Percentiles rank a stretch among this genome's conserved stretches.
These are phyloP conservation scores for Plasmodium sp. DNA, from an alignment of 169 alveolate species.

Conservation along the genomic window DNA sequence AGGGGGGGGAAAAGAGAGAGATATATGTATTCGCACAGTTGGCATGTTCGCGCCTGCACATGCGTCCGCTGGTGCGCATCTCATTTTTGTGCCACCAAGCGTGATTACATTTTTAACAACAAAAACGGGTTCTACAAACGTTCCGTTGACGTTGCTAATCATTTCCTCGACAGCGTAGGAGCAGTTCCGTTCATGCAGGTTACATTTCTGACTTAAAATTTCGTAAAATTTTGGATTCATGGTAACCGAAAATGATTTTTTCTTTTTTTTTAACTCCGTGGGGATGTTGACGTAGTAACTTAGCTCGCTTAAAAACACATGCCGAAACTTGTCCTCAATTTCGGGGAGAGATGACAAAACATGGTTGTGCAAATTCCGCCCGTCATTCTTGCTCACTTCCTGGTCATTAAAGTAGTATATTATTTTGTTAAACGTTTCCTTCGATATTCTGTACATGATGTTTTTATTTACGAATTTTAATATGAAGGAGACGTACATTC, in stretches of 20 bases:
- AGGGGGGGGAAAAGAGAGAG: not conserved
- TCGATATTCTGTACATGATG: conserved; percentile 23
- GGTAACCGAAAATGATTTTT: conserved; percentile 10
- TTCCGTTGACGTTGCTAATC: conserved; percentile 4
- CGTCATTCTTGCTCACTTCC: not conserved
- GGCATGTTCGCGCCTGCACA: not conserved
- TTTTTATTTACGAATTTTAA: conserved; percentile 23
- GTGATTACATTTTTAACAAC: conserved; percentile 16
- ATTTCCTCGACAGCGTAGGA: conserved; percentile 6
- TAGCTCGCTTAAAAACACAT: conserved; percentile 38
- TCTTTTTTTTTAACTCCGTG: conserved; percentile 1
- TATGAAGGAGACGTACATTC: conserved; percentile 37
- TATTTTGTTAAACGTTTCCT: conserved; percentile 24
- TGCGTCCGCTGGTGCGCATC: not conserved
- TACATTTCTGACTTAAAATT: conserved; percentile 15
- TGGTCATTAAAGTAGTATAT: conserved; percentile 20
- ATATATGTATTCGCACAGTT: not conserved
- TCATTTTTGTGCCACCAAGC: not conserved
- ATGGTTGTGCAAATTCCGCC: not conserved
- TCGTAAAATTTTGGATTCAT: conserved; percentile 13
- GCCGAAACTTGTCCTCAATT: conserved; percentile 31
- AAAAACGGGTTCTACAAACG: conserved; percentile 23
- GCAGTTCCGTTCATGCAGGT: conserved; percentile 1
- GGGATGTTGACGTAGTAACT: conserved; percentile 51
- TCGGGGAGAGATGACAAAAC: conserved; percentile 16